Percentiles rank a stretch among this genome's conserved stretches.
Evolutionary conservation across 2,329 filamentous ascomycete genomes (phyloP).

Genomic region (Capronia epimyces): DNA sequence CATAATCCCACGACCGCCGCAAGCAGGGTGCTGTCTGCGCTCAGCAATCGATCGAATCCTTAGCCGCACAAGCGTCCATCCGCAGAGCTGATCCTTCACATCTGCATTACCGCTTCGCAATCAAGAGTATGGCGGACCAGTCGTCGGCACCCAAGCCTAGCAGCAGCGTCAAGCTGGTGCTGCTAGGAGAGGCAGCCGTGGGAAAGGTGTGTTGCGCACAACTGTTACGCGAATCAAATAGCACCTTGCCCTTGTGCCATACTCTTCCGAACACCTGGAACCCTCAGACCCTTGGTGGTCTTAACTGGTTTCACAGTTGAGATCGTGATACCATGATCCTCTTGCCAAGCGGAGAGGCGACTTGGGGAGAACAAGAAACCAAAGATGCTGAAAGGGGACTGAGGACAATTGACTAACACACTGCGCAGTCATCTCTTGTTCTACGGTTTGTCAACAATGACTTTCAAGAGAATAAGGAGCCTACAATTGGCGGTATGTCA

Average conservation of each 20-base stretch:
- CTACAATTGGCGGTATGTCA: slow-evolving; percentile 84
- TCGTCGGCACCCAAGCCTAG: slow-evolving; percentile 78
- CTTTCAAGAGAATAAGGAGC: slow-evolving; percentile 99
- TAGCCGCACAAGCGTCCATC: not conserved
- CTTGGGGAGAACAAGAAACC: not conserved
- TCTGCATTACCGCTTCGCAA: not conserved
- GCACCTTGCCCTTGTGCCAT: slow-evolving; percentile 6
- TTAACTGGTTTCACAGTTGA: slow-evolving; percentile 14
- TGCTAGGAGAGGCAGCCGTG: slow-evolving; percentile 94
- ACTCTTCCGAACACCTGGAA: slow-evolving; percentile 2
- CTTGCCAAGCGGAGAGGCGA: slow-evolving; percentile 6
- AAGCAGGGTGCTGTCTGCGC: not conserved
- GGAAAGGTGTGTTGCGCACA: slow-evolving; percentile 68
- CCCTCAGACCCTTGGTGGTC: not conserved
- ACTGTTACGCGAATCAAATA: slow-evolving; percentile 15
- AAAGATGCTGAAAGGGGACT: not conserved
- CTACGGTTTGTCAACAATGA: slow-evolving; percentile 99
- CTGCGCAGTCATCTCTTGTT: slow-evolving; percentile 81
- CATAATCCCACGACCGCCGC: not conserved
- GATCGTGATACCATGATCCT: slow-evolving; percentile 21
- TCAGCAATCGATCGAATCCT: not conserved
- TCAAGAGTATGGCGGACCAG: slow-evolving; percentile 61
- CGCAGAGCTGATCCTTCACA: not conserved
- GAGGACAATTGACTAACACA: slow-evolving; percentile 18
- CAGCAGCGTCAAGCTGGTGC: slow-evolving; percentile 98